Evolutionary conservation across 805 yeast species (phyloP).

Genomic region (Tetrapisispora taiwanensis): DNA sequence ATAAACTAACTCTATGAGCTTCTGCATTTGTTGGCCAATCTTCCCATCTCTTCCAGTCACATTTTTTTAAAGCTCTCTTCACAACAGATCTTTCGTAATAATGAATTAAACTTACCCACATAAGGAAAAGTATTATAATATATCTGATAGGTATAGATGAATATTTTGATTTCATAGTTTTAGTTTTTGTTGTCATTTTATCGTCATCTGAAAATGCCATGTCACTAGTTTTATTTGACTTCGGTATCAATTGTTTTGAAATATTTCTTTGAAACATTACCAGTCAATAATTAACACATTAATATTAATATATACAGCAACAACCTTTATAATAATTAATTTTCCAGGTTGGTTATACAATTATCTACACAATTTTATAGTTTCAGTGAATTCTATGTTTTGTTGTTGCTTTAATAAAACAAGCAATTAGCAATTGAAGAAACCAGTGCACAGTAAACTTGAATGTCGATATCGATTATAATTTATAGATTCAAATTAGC

Average conservation of each 20-base stretch:
- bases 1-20: conserved; percentile 46
- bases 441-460: too few species aligned
- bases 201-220: neutral
- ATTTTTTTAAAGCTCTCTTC: conserved; percentile 34
- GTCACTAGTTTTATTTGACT: neutral
- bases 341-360: too few species aligned
- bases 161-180: too few species aligned
- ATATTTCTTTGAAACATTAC: conserved; percentile 1
- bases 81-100: conserved; percentile 48
- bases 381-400: too few species aligned
- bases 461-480: too few species aligned
- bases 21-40: conserved; percentile 34
- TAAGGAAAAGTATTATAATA: conserved; percentile 16
- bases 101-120: conserved; percentile 39
- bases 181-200: neutral
- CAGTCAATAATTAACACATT: too few species aligned
- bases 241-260: neutral
- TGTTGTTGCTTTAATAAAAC: too few species aligned
- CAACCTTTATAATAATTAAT: too few species aligned
- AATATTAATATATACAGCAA: too few species aligned
- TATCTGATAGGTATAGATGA: conserved; percentile 17
- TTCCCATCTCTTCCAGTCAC: conserved; percentile 65
- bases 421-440: too few species aligned
- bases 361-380: too few species aligned
- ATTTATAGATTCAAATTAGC: too few species aligned